Percentiles rank a stretch among this genome's conserved stretches.
Conservation (phyloP, 192 early-diverging fungal species). For the Gigaspora rosea region DNA sequence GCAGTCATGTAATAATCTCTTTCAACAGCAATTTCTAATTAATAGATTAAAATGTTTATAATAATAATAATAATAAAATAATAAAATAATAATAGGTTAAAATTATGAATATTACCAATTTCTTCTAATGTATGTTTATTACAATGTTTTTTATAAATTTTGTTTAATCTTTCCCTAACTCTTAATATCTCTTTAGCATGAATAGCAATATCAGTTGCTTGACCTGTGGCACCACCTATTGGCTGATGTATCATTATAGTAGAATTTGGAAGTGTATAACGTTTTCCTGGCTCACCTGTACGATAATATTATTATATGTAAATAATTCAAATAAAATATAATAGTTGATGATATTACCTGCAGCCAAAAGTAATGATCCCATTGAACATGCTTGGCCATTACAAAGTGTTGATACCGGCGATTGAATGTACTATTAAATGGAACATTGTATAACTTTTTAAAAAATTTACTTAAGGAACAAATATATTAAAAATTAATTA, state of each 20-base stretch:
- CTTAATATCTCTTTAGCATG: conserved; percentile 94
- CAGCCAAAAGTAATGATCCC: conserved; percentile 91
- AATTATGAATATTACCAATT: conserved; percentile 61
- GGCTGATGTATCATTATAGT: conserved; percentile 99
- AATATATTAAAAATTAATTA: background rate
- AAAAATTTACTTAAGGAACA: too few relatives aligned
- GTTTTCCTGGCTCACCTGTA: conserved; percentile 75
- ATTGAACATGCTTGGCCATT: conserved; percentile 98
- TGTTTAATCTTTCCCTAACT: conserved; percentile 79
- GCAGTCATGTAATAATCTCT: conserved; percentile 95
- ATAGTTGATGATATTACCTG: conserved; percentile 50
- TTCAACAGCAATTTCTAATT: conserved; percentile 83
- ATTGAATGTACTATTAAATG: conserved; percentile 78
- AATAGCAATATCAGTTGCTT: conserved; percentile 96
- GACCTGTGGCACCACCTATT: conserved; percentile 90
- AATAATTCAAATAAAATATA: background rate
- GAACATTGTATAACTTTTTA: too few relatives aligned
- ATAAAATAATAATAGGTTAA: background rate
- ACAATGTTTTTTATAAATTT: conserved; percentile 86
- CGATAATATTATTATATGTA: background rate
- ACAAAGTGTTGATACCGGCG: conserved; percentile 91
- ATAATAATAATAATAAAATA: too few relatives aligned
- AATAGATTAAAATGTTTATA: background rate
- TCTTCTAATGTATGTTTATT: conserved; percentile 72
- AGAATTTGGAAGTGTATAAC: conserved; percentile 87